Percentiles rank a stretch among this genome's conserved stretches.
Evolutionary conservation across 352 stramenopile species (phyloP).

Genomic region (Thraustochytrium striatum): DNA sequence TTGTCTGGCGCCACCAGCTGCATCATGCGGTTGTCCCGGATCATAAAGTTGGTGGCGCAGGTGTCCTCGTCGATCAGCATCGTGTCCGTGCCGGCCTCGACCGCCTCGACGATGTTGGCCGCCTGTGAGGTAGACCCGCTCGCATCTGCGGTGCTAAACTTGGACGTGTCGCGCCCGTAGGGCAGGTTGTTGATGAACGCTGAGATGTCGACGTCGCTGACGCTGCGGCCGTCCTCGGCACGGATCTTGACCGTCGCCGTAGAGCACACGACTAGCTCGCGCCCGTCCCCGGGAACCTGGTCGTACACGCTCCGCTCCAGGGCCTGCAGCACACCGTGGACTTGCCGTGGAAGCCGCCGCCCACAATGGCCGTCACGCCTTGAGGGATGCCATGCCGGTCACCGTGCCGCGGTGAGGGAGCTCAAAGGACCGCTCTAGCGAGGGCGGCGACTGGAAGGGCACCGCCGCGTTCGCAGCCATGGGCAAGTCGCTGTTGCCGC

Average conservation of each 20-base stretch:
- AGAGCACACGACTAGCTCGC: conserved; percentile 86
- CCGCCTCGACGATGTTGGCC: conserved; percentile 88
- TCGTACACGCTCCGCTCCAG: conserved; percentile 91
- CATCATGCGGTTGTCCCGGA: conserved; percentile 94
- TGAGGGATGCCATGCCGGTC: conserved; percentile 84
- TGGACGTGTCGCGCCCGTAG: conserved; percentile 82
- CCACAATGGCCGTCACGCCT: conserved; percentile 91
- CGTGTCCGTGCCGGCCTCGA: conserved; percentile 78
- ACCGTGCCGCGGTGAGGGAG: conserved; percentile 76
- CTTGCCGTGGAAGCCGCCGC: conserved; percentile 95
- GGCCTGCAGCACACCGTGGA: conserved; percentile 87
- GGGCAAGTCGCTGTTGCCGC: conserved; percentile 66
- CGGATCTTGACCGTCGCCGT: conserved; percentile 86
- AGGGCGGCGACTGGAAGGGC: conserved; percentile 74
- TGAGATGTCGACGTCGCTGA: conserved; percentile 83
- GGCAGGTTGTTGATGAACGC: conserved; percentile 94
- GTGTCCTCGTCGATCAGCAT: conserved; percentile 95
- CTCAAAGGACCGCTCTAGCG: conserved; percentile 71
- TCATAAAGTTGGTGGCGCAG: conserved; percentile 97
- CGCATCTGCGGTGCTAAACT: conserved; percentile 85
- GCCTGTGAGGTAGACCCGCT: conserved; percentile 93
- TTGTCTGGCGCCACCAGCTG: conserved; percentile 88
- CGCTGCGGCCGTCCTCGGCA: conserved; percentile 85
- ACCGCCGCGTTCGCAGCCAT: conserved; percentile 60
- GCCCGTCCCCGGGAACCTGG: conserved; percentile 86